Percentiles rank a stretch among this genome's conserved stretches.
phyloP scores from a whole-genome alignment of 371 early-diverging fungal genomes.

The Gilbertella persicaria region DNA sequence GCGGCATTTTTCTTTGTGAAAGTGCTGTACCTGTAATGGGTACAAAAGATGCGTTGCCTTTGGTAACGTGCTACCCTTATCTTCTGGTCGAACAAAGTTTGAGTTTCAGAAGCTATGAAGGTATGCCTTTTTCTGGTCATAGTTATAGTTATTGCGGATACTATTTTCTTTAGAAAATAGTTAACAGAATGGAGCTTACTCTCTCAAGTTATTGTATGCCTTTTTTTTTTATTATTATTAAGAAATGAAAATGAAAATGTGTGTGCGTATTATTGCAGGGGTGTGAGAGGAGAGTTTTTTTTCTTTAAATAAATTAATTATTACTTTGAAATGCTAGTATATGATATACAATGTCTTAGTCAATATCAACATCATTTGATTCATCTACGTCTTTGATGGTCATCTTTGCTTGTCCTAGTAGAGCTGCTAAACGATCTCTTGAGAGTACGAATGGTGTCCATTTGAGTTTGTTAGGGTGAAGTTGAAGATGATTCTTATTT shows the following conservation, averaged over 20 bases:
- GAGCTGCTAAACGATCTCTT: conserved; percentile 35
- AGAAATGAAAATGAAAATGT: conserved; percentile 28
- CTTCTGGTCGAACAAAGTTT: conserved; percentile 15
- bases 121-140: conserved; percentile 25
- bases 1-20: conserved; percentile 3
- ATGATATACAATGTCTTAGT: too few relatives aligned
- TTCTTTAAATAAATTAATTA: too few relatives aligned
- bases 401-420: conserved; percentile 22
- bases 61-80: conserved; percentile 13
- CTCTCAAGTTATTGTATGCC: conserved; percentile 26
- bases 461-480: conserved; percentile 56
- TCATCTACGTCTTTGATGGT: conserved; percentile 28
- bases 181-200: conserved; percentile 40
- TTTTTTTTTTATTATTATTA: conserved; percentile 16
- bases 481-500: conserved; percentile 46
- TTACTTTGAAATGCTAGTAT: too few relatives aligned
- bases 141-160: conserved; percentile 35
- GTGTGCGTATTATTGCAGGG: background rate
- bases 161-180: conserved; percentile 18
- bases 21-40: conserved; percentile 27
- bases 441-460: conserved; percentile 69
- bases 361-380: conserved; percentile 21
- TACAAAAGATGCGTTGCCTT: conserved; percentile 11
- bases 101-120: conserved; percentile 15
- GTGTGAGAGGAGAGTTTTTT: background rate